These are phyloP conservation scores for Malassezia psittaci DNA, from an alignment of 1,284 basidiomycete genomes.

Conservation along the genomic window DNA sequence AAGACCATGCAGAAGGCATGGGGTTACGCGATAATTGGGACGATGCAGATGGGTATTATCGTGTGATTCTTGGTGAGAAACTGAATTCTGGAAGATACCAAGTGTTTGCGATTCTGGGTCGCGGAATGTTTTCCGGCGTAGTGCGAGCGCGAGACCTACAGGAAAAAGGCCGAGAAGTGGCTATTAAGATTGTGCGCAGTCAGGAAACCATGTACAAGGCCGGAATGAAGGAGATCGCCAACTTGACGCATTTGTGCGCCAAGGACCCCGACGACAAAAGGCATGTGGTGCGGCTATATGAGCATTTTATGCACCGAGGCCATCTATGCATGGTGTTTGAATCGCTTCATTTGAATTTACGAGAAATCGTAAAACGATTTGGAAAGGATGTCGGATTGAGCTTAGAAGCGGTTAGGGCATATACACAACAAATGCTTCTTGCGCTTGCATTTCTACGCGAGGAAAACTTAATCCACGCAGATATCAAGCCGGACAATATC, in stretches of 20 bases:
- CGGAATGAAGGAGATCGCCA: constrained; percentile 81
- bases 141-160: constrained; percentile 67
- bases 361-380: constrained; percentile 96
- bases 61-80: constrained; percentile 76
- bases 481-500: constrained; percentile 56
- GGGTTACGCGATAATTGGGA: constrained; percentile 53
- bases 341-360: constrained; percentile 76
- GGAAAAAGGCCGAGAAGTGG: constrained; percentile 59
- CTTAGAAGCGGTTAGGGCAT: constrained; percentile 89
- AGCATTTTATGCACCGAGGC: constrained; percentile 91
- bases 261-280: constrained; percentile 94
- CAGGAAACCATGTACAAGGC: constrained; percentile 98
- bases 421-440: constrained; percentile 89
- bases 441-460: constrained; percentile 75
- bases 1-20: not conserved
- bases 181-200: constrained; percentile 90
- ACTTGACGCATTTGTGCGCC: constrained; percentile 71
- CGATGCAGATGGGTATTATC: constrained; percentile 91
- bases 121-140: constrained; percentile 97
- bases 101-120: constrained; percentile 83
- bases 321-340: constrained; percentile 97
- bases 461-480: constrained; percentile 88
- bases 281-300: constrained; percentile 78
- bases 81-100: constrained; percentile 89
- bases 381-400: constrained; percentile 96